phyloP scores from a whole-genome alignment of 176 grass and related monocot genomes.

The Otatea glauca region DNA sequence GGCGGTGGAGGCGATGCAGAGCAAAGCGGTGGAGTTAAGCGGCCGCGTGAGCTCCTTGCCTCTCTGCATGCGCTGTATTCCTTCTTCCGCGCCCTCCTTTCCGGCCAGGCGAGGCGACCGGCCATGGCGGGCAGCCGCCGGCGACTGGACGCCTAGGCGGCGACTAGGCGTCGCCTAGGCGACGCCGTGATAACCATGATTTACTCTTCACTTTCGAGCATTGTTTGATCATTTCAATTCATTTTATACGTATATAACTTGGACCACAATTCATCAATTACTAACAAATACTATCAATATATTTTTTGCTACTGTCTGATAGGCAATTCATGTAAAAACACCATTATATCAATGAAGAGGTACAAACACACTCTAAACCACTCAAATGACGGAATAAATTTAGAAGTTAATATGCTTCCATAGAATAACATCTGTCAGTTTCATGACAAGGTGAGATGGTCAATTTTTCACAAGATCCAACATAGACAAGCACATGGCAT shows the following conservation, averaged over 20 bases:
- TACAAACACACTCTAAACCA: neutral
- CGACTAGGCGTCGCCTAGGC: too few relatives aligned
- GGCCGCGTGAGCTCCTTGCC: too few relatives aligned
- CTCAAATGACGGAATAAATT: slow-evolving; percentile 5
- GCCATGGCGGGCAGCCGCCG: too few relatives aligned
- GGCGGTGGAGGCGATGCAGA: too few relatives aligned
- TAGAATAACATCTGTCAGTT: neutral
- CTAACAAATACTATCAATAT: slow-evolving; percentile 14
- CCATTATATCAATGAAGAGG: neutral
- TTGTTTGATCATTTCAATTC: neutral
- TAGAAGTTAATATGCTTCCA: slow-evolving; percentile 24
- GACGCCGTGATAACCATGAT: too few relatives aligned
- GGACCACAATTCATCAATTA: neutral
- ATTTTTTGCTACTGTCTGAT: neutral
- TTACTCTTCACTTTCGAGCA: neutral
- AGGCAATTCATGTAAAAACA: neutral
- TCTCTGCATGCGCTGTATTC: too few relatives aligned
- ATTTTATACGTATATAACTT: slow-evolving; percentile 3
- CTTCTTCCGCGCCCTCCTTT: too few relatives aligned
- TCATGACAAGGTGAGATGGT: neutral
- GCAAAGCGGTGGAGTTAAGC: too few relatives aligned
- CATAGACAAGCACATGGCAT: neutral
- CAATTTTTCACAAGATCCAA: slow-evolving; percentile 9
- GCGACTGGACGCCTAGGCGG: too few relatives aligned
- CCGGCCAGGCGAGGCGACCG: too few relatives aligned